Conservation (phyloP, 352 stramenopile genomes). For the Globisporangium parvum region DNA sequence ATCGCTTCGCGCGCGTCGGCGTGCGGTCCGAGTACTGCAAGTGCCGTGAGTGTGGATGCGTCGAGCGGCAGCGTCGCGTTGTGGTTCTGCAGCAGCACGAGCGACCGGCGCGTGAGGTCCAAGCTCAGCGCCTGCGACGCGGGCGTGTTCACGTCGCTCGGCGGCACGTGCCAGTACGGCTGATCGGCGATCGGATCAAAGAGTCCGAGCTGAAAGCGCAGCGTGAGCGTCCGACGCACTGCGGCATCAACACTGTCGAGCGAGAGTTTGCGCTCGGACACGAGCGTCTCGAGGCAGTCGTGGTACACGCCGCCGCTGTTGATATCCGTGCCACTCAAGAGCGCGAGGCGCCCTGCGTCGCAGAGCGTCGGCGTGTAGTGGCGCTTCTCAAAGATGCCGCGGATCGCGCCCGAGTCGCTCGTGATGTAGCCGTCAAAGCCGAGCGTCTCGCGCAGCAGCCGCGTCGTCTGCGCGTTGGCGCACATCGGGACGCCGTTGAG, state of each 20-base stretch:
- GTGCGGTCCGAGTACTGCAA: slow-evolving; percentile 83
- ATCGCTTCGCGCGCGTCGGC: slow-evolving; percentile 42
- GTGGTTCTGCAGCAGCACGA: slow-evolving; percentile 93
- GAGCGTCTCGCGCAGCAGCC: slow-evolving; percentile 66
- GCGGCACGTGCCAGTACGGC: slow-evolving; percentile 68
- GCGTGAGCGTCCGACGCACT: slow-evolving; percentile 60
- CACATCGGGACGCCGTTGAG: slow-evolving; percentile 93
- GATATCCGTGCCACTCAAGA: slow-evolving; percentile 81
- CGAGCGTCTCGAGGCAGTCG: slow-evolving; percentile 60
- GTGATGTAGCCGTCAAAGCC: slow-evolving; percentile 94
- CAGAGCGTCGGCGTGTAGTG: slow-evolving; percentile 77
- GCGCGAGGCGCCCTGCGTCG: slow-evolving; percentile 47
- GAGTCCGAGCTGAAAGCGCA: slow-evolving; percentile 89
- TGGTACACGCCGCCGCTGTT: slow-evolving; percentile 84
- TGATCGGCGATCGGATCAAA: slow-evolving; percentile 88
- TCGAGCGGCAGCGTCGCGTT: slow-evolving; percentile 58
- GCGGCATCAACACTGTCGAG: slow-evolving; percentile 53
- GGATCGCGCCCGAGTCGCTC: slow-evolving; percentile 91
- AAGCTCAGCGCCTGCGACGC: slow-evolving; percentile 58
- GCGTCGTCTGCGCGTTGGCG: slow-evolving; percentile 70
- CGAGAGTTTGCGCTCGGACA: slow-evolving; percentile 38
- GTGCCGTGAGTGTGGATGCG: slow-evolving; percentile 16
- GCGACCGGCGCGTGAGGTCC: slow-evolving; percentile 73
- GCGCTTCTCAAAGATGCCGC: slow-evolving; percentile 67
- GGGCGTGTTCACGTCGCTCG: slow-evolving; percentile 67